Evolutionary conservation across 1,284 basidiomycete species (phyloP).

Genomic region (Neonothopanus nambi): DNA sequence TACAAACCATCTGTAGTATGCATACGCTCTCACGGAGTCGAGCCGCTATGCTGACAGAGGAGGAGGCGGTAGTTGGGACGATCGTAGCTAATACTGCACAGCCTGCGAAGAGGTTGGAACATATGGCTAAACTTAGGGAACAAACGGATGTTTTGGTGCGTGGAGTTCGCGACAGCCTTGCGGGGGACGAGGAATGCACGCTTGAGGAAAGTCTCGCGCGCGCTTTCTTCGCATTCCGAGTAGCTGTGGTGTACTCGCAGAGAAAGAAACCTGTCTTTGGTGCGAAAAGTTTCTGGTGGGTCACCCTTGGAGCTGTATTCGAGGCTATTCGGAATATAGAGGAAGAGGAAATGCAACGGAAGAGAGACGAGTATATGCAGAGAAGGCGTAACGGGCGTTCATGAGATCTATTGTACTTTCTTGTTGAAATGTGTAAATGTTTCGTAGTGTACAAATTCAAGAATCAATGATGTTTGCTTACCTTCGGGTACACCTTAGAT

Average conservation of each 20-base stretch:
- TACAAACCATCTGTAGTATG: slow-evolving; percentile 49
- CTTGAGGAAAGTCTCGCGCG: slow-evolving; percentile 40
- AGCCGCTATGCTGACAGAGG: slow-evolving; percentile 51
- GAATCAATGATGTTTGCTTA: too few species aligned
- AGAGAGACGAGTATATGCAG: too few species aligned
- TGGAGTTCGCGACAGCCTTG: slow-evolving; percentile 45
- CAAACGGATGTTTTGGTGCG: slow-evolving; percentile 52
- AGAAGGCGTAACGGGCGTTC: not conserved
- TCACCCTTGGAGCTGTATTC: slow-evolving; percentile 44
- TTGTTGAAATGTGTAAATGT: too few species aligned
- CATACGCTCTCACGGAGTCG: slow-evolving; percentile 46
- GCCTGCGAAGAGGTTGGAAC: slow-evolving; percentile 50
- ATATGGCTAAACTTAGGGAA: slow-evolving; percentile 54
- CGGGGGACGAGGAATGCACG: slow-evolving; percentile 42
- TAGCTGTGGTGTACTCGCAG: slow-evolving; percentile 30
- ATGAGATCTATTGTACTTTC: too few species aligned
- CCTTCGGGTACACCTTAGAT: too few species aligned
- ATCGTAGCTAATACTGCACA: slow-evolving; percentile 62
- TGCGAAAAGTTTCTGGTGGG: slow-evolving; percentile 60
- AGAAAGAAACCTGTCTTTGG: slow-evolving; percentile 47
- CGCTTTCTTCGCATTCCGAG: slow-evolving; percentile 54
- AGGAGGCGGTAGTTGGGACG: slow-evolving; percentile 62
- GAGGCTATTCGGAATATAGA: slow-evolving; percentile 12
- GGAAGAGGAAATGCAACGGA: not conserved
- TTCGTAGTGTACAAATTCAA: too few species aligned